Base-by-base conservation (phyloP, 371 early-diverging fungal species). In the Syncephalastrum monosporum region DNA sequence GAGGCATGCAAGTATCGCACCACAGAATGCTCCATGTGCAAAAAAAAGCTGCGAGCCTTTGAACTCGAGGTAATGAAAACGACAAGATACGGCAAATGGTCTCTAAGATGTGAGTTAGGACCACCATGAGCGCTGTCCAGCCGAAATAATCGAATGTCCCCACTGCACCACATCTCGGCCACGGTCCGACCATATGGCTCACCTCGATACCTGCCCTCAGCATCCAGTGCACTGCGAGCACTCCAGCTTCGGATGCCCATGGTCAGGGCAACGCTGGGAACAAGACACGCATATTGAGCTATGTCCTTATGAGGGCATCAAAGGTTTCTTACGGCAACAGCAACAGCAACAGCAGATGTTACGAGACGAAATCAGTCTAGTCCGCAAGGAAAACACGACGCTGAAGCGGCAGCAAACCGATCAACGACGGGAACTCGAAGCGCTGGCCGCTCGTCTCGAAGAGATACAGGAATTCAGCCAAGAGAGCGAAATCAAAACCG, bases 221-320 rank as follows among this genome's bases (percentile, higher is more conserved):
- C 75, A 72, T 24, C 69, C 69, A 29, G 68, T 86, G 0, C 41
- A 62, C 0, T 90, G 90, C 61, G 42, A 60, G 1, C 72, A 82
- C 21, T 51, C 68, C 15, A 71, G 75, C 15, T 83, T 79, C 58
- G 89, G 90, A 1, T 90, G 90, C 59, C 50, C 63, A 5, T 90
- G 90, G 90, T 59, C 55, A 16, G 87, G 86, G 4, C 70, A 72
- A 29, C 67, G 83, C 13, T 64, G 67, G 33, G 62, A 70, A 3
- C 52, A 79, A 25, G 53, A 59, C 5, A 56, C 64, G 1, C 89
- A 89, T 60, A 55, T 68, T 7, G 48, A 65, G 1, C 51, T 59
- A 8, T 90, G 90, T 50, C 66, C 85, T 0, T 88, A 83, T 50
- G 89, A 86, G 50, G 68, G 79, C 14, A 80, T 90, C 47, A 82